Evolutionary conservation across 2,329 filamentous ascomycete genomes (phyloP), one percentile per base, ranked within the genome.

Genomic region (Proliferodiscus dingleyae): DNA sequence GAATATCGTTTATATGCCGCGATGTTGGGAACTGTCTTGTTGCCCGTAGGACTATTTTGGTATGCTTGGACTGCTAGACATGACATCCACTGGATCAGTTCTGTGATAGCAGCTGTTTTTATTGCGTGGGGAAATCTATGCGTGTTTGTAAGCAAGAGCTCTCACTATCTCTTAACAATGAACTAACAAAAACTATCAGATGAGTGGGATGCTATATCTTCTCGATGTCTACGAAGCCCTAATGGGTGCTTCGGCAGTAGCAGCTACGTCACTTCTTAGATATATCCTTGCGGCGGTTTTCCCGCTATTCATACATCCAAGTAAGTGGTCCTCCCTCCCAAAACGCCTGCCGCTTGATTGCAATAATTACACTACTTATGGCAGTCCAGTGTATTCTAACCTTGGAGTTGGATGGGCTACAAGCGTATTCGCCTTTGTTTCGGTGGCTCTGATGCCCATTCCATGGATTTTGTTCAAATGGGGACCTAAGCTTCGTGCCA

Each of bases 101-200:
- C 49, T 8, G 44, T 45, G 18, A 19, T 52, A 3, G 43, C 34
- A 7, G 73, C 78, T 13, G 64, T 80, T 4, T 66, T 72, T 0
- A 81, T 81, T 55, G 74, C 74, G 0, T 79, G 74, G 69, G 78
- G 78, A 2, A 81, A 80, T 50, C 61, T 81, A 2, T 77, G 71
- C 49, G 64, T 83, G 3, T 82, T 81, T 53, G 70, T 80, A 8
- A 30, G 41, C 13, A 8, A 32, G 29, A 32, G 13, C 7, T 29
- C 13, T 7, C 11, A 18, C 18, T 22, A 2, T 7, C 13, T 5
- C 22, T 19, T 13, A 7, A 22, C 3, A 18, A 13, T 5, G 19
- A 24, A 22, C 32, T 43, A 37, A 37, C n/a, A 3, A 32, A 9
- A 28, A n/a, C n/a, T 7, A 4, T 2, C 16, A 43, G 41, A 43